Conservation (phyloP, 805 yeast species). For the Candida multigemmis region DNA sequence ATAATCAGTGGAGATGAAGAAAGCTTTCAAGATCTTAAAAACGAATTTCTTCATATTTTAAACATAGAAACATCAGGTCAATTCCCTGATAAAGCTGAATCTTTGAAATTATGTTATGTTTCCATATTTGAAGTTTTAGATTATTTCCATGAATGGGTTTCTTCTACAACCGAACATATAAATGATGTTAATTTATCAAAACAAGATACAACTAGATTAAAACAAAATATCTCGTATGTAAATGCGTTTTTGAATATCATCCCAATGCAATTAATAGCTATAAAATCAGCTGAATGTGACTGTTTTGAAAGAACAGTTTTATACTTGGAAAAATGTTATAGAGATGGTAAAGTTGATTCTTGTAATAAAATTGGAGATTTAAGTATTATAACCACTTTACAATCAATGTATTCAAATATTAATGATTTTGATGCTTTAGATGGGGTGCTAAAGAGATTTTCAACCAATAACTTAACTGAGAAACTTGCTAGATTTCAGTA, state of each 20-base stretch:
- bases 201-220: constrained; percentile 11
- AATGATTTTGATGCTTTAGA: constrained; percentile 87
- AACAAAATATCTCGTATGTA: constrained; percentile 23
- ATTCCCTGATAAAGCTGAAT: constrained; percentile 34
- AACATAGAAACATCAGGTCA: constrained; percentile 36
- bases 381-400: constrained; percentile 44
- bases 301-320: constrained; percentile 83
- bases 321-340: constrained; percentile 70
- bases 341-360: constrained; percentile 21
- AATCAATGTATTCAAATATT: constrained; percentile 73
- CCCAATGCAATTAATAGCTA: constrained; percentile 65
- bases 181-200: constrained; percentile 13
- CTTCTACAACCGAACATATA: constrained; percentile 24
- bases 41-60: constrained; percentile 56
- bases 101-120: constrained; percentile 57
- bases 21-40: constrained; percentile 34
- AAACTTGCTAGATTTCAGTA: constrained; percentile 76
- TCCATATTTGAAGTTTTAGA: constrained; percentile 74
- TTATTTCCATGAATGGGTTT: constrained; percentile 74
- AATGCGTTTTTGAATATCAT: constrained; percentile 42
- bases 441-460: constrained; percentile 70
- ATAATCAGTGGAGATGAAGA: constrained; percentile 38
- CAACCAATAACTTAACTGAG: constrained; percentile 62
- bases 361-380: constrained; percentile 17
- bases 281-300: constrained; percentile 71